phyloP scores from a whole-genome alignment of 352 stramenopile genomes.

The Phytophthora boehmeriae region DNA sequence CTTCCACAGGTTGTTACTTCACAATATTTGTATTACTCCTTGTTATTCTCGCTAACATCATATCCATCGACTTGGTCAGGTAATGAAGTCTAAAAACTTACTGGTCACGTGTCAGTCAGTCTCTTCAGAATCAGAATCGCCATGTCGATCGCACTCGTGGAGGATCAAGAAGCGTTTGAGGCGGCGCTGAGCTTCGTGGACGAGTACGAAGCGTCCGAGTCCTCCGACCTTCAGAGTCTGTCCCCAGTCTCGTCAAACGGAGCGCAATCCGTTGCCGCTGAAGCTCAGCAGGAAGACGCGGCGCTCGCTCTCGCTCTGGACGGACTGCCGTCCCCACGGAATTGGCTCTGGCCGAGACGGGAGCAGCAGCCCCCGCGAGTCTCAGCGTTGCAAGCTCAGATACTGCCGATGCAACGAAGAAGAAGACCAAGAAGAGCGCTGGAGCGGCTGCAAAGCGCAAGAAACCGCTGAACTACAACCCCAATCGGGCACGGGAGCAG shows the following conservation, averaged over 20 bases:
- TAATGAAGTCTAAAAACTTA: too few relatives aligned
- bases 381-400: neutral
- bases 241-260: neutral
- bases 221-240: neutral
- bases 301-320: slow-evolving; percentile 15
- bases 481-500: slow-evolving; percentile 44
- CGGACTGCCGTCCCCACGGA: slow-evolving; percentile 19
- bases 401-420: neutral
- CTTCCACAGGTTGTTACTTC: too few relatives aligned
- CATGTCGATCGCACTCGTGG: slow-evolving; percentile 29
- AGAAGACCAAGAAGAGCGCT: slow-evolving; percentile 6
- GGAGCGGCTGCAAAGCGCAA: slow-evolving; percentile 1
- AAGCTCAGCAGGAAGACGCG: slow-evolving; percentile 1
- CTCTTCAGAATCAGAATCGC: neutral
- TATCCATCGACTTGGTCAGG: too few relatives aligned
- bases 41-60: too few relatives aligned
- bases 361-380: slow-evolving; percentile 2
- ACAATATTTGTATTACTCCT: too few relatives aligned
- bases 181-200: slow-evolving; percentile 43
- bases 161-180: slow-evolving; percentile 35
- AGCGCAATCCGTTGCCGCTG: neutral
- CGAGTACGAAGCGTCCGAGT: slow-evolving; percentile 12
- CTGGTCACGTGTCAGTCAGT: neutral
- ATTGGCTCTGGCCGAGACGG: slow-evolving; percentile 12
- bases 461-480: slow-evolving; percentile 40